Evolutionary conservation across 23 red algal species (phyloP), one percentile per base, ranked within the genome.

Genomic region (Agarophyton chilense): DNA sequence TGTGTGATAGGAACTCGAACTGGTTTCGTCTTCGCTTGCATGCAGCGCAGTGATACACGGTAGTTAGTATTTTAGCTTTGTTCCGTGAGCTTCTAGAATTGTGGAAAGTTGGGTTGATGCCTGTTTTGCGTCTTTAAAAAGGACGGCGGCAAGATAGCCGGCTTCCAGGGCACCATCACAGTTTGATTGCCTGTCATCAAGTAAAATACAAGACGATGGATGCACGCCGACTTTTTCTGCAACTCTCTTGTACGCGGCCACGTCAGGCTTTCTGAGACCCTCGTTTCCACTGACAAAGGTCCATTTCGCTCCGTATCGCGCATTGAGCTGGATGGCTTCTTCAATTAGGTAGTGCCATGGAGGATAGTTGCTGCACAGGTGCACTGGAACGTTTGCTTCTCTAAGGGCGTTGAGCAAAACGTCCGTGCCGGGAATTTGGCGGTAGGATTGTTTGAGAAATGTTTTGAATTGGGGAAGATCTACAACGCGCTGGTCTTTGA

Each of bases 311-410:
- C 91, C 91, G 50, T 58, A 82, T 65, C 90, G 81, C 16, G 78
- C 22, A 41, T 80, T 74, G 28, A 99, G 81, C 33, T 86, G 51
- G 38, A 94, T 58, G 21, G 83, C 56, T 54, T 93, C 79, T 65
- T 99, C 97, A 51, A 99, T 88, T 4, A 96, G 28, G 17, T 81
- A 42, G 21, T 72, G 92, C 58, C 86, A 94, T 39, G 77, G 24
- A n/a, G 97, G 94, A 39, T 99, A 99, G 51, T 99, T 99, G 71
- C 93, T 92, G 40, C 95, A 90, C 11, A 91, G 32, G 46, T 99
- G 97, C 43, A 99, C 71, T 24, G 61, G 49, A 42, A 92, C 51
- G 13, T 89, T 13, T 45, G 60, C 70, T 22, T 70, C 31, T 28
- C 72, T 68, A 8, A 99, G 74, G 17, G 57, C 83, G 47, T 78